Evolutionary conservation across 208 protist species (phyloP).

Genomic region (Trypanosomatidae sp.): DNA sequence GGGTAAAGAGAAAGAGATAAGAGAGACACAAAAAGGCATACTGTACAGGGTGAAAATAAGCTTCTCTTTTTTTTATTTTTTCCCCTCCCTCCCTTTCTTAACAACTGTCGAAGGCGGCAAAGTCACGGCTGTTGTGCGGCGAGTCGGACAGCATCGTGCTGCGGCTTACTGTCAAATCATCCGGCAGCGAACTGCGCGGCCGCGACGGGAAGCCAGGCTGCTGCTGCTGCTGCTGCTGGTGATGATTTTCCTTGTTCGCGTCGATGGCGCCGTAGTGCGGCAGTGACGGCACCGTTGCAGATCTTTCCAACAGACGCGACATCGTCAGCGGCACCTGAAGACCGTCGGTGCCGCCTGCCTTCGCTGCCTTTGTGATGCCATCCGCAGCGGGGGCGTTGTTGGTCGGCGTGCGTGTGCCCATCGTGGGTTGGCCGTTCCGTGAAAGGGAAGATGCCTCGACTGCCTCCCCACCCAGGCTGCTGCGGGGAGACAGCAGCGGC

Average conservation of each 20-base stretch:
- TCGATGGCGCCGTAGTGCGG: constrained; percentile 4
- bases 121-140: too few species aligned
- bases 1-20: background rate
- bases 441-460: too few species aligned
- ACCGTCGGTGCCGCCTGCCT: too few species aligned
- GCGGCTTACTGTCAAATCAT: constrained; percentile 28
- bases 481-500: too few species aligned
- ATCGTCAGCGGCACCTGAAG: constrained; percentile 20
- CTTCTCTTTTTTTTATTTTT: background rate
- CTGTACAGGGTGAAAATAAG: too few species aligned
- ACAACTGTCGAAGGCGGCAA: background rate
- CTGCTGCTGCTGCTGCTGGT: background rate
- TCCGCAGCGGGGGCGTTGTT: background rate
- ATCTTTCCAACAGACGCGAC: constrained; percentile 18
- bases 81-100: background rate
- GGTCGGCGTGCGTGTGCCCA: too few species aligned
- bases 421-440: too few species aligned
- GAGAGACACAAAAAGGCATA: background rate
- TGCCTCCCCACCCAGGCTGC: too few species aligned
- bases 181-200: constrained; percentile 16
- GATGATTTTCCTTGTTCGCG: constrained; percentile 16
- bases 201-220: too few species aligned
- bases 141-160: constrained; percentile 25
- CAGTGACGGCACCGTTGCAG: constrained; percentile 11
- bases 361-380: too few species aligned